Percentiles rank a stretch among this genome's conserved stretches.
Evolutionary conservation across 1,139 yeast species (phyloP).

Genomic region (Geotrichum cucujoidarum): DNA sequence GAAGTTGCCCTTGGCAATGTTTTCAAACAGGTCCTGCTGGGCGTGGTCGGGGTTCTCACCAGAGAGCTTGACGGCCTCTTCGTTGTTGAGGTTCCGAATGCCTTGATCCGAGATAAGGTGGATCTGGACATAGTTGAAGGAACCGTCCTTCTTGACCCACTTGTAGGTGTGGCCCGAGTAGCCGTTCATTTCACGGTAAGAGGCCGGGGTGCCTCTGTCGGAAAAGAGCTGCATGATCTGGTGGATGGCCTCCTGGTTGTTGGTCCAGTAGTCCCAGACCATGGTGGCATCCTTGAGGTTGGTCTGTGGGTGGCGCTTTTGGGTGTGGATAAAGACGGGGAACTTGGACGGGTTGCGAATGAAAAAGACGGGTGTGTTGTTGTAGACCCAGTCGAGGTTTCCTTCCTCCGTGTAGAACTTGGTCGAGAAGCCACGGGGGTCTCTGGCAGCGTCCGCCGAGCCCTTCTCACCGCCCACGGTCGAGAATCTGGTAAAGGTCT

Average conservation of each 20-base stretch:
- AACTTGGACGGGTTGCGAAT: conserved; percentile 82
- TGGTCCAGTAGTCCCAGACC: conserved; percentile 65
- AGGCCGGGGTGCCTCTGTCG: conserved; percentile 69
- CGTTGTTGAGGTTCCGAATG: conserved; percentile 50
- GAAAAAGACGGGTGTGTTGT: conserved; percentile 86
- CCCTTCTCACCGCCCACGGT: conserved; percentile 89
- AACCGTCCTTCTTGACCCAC: conserved; percentile 60
- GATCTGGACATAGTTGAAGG: conserved; percentile 62
- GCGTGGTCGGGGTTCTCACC: conserved; percentile 62
- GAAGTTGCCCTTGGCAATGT: conserved; percentile 54
- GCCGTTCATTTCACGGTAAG: conserved; percentile 64
- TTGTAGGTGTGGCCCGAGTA: conserved; percentile 75
- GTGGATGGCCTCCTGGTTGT: conserved; percentile 60
- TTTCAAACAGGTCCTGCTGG: conserved; percentile 52
- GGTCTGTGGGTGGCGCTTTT: conserved; percentile 79
- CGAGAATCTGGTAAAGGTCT: conserved; percentile 70
- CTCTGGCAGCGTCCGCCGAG: conserved; percentile 81
- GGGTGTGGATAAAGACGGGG: conserved; percentile 84
- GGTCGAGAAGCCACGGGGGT: conserved; percentile 83
- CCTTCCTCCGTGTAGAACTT: conserved; percentile 87
- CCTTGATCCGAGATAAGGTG: conserved; percentile 63
- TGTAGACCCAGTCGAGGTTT: conserved; percentile 81
- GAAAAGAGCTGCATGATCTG: conserved; percentile 61
- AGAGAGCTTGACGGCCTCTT: conserved; percentile 52
- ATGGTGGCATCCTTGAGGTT: conserved; percentile 68